Conservation (phyloP, 2,329 filamentous ascomycete species). For the Teratosphaeriaceae sp. region DNA sequence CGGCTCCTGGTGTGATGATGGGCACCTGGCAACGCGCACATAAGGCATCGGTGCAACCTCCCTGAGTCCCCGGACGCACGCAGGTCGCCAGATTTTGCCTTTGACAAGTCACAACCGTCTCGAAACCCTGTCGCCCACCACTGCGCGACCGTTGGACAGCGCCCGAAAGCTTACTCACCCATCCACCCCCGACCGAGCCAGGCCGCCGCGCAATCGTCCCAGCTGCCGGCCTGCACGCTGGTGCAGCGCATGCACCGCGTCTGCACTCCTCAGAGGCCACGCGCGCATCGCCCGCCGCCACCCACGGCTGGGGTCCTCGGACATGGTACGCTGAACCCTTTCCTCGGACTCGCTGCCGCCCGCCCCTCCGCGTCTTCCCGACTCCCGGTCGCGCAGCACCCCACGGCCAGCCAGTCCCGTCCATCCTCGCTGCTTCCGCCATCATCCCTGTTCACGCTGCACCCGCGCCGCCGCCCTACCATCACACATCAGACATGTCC, state of each 20-base stretch:
- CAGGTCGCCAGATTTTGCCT: not conserved
- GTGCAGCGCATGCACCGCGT: not conserved
- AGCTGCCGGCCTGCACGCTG: not conserved
- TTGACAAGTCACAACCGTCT: not conserved
- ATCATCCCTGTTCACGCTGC: constrained; percentile 11
- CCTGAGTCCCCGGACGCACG: not conserved
- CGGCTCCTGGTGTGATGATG: no score
- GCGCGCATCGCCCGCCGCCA: constrained; percentile 1
- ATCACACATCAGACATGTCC: constrained; percentile 3
- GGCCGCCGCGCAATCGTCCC: no score
- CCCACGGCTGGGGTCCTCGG: not conserved
- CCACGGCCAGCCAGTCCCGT: constrained; percentile 2
- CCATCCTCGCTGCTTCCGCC: constrained; percentile 4
- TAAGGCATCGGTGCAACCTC: not conserved
- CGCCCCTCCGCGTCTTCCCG: constrained; percentile 2
- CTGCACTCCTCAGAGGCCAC: not conserved
- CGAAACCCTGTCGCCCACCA: constrained; percentile 1
- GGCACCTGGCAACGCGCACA: no score
- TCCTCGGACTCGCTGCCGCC: constrained; percentile 6
- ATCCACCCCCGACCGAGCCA: no score
- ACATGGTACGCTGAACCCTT: not conserved
- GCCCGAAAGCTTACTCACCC: not conserved
- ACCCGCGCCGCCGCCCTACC: not conserved
- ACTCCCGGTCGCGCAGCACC: not conserved
- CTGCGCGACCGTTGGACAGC: not conserved